Conservation (phyloP, 176 grass and related monocot genomes). For the barley (Hordeum vulgare) region MorexV3_pseudomolecules_assembly NC_058520.1:63067514-63068013, state of each 20-base stretch:
- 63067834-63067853: slow-evolving; percentile 31
- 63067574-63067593: not conserved
- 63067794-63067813: slow-evolving; percentile 50
- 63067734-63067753: slow-evolving; percentile 80
- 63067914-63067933: too few relatives aligned
- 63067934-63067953: too few relatives aligned
- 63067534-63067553: not conserved
- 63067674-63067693: not conserved
- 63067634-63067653: not conserved
- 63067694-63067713: slow-evolving; percentile 62
- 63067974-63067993: too few relatives aligned
- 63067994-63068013: too few relatives aligned
- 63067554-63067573: slow-evolving; percentile 1
- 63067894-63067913: too few relatives aligned
- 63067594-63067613: not conserved
- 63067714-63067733: slow-evolving; percentile 51
- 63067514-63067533: slow-evolving; percentile 65
- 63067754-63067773: slow-evolving; percentile 73
- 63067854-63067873: not conserved
- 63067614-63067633: slow-evolving; percentile 4
- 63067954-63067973: too few relatives aligned
- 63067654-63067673: not conserved
- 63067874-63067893: not conserved
- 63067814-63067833: slow-evolving; percentile 69
- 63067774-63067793: slow-evolving; percentile 68